Evolutionary conservation across 345 rosid species (phyloP), one percentile per base, ranked within the genome.

Genomic region (Citropsis articulata): DNA sequence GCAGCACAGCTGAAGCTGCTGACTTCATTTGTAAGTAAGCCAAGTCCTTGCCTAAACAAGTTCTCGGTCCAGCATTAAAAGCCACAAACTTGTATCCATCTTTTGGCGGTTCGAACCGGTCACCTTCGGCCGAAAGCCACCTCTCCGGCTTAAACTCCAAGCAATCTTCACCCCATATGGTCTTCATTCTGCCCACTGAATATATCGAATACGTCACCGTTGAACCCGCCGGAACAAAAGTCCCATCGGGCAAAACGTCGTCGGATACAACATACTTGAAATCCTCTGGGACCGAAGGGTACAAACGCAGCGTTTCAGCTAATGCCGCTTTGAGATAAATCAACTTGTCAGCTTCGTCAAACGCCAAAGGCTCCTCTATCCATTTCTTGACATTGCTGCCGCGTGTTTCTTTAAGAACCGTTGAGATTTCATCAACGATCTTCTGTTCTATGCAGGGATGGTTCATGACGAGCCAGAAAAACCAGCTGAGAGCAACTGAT

Each of bases 1-100:
- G 85, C 66, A 94, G 89, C 67, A 94, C 91, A 1, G 98, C 98
- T 2, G 98, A 88, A 13, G 97, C 98, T 77, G 88, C 93, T 0
- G 98, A 93, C 78, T 93, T 94, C 98, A 94, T 93, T 74, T 93
- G 98, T 31, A 89, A 80, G 78, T 94, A 94, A 59, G 98, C 98
- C 83, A 94, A 78, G 84, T 94, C 98, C 81, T 94, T 94, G 31
- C 98, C 98, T 66, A 94, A 86, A 59, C 98, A 94, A 78, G 91
- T 93, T 77, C 98, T 90, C 21, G 98, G 98, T 71, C 98, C 98
- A 7, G 93, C 98, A 57, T 94, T 94, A 33, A 94, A 94, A 4
- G 98, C 90, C 63, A 92, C 93, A 45, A 93, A 95, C 87, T 89
- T 95, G 82, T 88, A 95, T 6, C 94, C 88, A 57, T 94, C 98